Evolutionary conservation across 371 early-diverging fungal species (phyloP).

Genomic region (Syncephalis fuscata): DNA sequence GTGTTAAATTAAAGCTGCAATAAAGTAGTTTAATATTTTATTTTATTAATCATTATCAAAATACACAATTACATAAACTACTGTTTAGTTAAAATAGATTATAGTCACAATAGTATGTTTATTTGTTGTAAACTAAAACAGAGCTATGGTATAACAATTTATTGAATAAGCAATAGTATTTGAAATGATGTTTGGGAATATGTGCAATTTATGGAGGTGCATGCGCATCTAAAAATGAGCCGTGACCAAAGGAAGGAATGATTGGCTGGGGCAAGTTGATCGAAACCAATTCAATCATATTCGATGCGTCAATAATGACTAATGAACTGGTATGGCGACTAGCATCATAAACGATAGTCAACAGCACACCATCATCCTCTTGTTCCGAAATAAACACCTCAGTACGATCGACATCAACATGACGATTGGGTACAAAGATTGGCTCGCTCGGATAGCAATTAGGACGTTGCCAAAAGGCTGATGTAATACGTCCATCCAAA

Average conservation of each 20-base stretch:
- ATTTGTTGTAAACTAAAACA: no score
- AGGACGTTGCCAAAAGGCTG: constrained; percentile 9
- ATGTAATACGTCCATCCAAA: constrained; percentile 10
- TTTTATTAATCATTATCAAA: no score
- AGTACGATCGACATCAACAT: constrained; percentile 12
- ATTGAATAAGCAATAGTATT: no score
- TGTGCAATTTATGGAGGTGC: no score
- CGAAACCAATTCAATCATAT: constrained; percentile 38
- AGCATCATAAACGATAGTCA: constrained; percentile 55
- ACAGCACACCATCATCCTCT: constrained; percentile 58
- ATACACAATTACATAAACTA: no score
- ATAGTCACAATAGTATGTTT: no score
- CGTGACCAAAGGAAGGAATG: constrained; percentile 47
- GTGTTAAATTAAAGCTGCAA: no score
- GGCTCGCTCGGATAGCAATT: constrained; percentile 62
- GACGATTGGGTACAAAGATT: constrained; percentile 40
- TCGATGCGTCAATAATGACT: constrained; percentile 46
- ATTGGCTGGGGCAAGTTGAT: constrained; percentile 38
- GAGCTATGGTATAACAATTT: no score
- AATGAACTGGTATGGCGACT: constrained; percentile 42
- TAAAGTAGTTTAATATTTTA: no score
- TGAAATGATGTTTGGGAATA: no score
- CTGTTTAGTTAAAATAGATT: no score
- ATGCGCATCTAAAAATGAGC: constrained; percentile 13
- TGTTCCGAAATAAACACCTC: no score